Conservation (phyloP, 495 filamentous ascomycete species). For the Neurospora hispaniola region DNA sequence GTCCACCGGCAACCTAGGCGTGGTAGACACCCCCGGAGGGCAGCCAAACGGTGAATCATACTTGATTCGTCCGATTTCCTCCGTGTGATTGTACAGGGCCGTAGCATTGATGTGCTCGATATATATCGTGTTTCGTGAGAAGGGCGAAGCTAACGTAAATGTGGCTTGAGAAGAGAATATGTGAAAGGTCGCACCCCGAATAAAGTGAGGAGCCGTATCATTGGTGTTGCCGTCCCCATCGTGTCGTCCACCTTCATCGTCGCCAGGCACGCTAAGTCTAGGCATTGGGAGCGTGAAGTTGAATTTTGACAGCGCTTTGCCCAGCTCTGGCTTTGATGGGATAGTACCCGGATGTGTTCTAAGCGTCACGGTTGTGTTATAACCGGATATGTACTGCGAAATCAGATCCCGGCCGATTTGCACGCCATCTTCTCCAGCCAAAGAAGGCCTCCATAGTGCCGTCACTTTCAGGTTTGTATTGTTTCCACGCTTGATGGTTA, state of each 20-base stretch:
- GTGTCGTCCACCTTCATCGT: slow-evolving; percentile 19
- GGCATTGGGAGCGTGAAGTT: slow-evolving; percentile 60
- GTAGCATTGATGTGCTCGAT: slow-evolving; percentile 74
- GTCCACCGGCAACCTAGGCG: slow-evolving; percentile 69
- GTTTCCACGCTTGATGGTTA: slow-evolving; percentile 52
- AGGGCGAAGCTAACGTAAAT: slow-evolving; percentile 73
- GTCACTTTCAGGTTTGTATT: slow-evolving; percentile 62
- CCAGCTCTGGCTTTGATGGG: slow-evolving; percentile 61
- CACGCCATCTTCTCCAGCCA: slow-evolving; percentile 48
- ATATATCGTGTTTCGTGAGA: slow-evolving; percentile 56
- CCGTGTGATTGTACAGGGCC: slow-evolving; percentile 70
- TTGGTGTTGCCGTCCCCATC: slow-evolving; percentile 15
- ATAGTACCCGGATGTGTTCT: slow-evolving; percentile 57
- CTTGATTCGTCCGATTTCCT: slow-evolving; percentile 63
- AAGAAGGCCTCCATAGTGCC: slow-evolving; percentile 62
- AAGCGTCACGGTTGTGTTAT: slow-evolving; percentile 68
- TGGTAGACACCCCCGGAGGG: slow-evolving; percentile 57
- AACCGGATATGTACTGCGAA: slow-evolving; percentile 79
- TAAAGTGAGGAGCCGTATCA: slow-evolving; percentile 46
- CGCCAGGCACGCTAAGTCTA: slow-evolving; percentile 43
- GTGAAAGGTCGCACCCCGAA: slow-evolving; percentile 78
- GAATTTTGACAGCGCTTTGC: slow-evolving; percentile 58
- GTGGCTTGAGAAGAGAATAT: slow-evolving; percentile 75
- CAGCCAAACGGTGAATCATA: slow-evolving; percentile 67
- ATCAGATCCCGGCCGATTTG: slow-evolving; percentile 59